Percentiles rank a stretch among this genome's conserved stretches.
These are phyloP conservation scores for Lachnellula cervina DNA, from an alignment of 2,329 filamentous ascomycete species.

Conservation along the genomic window DNA sequence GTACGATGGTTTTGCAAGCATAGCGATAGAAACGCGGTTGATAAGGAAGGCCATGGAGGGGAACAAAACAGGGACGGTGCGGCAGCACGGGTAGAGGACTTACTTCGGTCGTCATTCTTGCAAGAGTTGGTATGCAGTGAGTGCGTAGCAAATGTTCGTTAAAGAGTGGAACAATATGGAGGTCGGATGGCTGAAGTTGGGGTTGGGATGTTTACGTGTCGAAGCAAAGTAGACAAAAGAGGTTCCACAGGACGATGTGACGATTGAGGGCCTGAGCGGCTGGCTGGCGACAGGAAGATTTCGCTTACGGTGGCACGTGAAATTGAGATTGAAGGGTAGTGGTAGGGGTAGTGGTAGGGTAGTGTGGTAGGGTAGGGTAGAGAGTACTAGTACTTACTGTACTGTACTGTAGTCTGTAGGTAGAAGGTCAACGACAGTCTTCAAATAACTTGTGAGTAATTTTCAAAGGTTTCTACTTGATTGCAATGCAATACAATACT, in stretches of 20 bases:
- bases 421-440: too few relatives aligned
- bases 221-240: background rate
- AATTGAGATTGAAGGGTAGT: background rate
- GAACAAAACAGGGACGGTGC: conserved; percentile 14
- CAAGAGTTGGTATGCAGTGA: conserved; percentile 4
- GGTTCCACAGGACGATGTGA: background rate
- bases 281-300: background rate
- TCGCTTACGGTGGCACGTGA: background rate
- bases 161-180: conserved; percentile 5
- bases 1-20: conserved; percentile 5
- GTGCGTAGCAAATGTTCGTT: conserved; percentile 1
- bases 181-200: conserved; percentile 7
- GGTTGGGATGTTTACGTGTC: conserved; percentile 5
- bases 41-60: conserved; percentile 25
- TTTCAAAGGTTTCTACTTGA: too few relatives aligned
- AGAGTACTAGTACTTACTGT: too few relatives aligned
- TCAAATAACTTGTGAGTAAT: background rate
- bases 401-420: too few relatives aligned
- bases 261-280: background rate
- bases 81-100: conserved; percentile 20
- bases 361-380: too few relatives aligned
- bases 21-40: conserved; percentile 20
- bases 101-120: conserved; percentile 34
- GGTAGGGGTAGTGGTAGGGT: too few relatives aligned
- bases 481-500: too few relatives aligned